Evolutionary conservation across 768 basidiomycete genomes (phyloP), one percentile per base, ranked within the genome.

Genomic region (Rossbeevera mucosa): DNA sequence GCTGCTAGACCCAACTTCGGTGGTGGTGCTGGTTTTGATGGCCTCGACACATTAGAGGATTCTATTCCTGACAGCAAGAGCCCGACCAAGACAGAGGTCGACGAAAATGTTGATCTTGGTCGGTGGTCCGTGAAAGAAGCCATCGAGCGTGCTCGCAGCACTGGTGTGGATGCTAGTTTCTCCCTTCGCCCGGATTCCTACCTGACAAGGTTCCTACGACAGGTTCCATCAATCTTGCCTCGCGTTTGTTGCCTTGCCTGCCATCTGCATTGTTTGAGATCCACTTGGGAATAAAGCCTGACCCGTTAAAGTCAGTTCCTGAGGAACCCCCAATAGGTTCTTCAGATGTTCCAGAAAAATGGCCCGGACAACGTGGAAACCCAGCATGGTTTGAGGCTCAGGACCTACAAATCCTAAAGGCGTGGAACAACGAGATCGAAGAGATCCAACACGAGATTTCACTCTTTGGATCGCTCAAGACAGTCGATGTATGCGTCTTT

Each of bases 381-480:
- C 81, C 86, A 12, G 75, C 86, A 1, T 90, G 90, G 88, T 93
- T 83, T 59, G 89, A 91, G 63, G 85, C 85, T 1, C 85, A 87
- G 63, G 90, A 93, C 67, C 70, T 93, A 20, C 78, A 80, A 31
- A 72, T 86, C 5, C 70, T 93, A 40, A 91, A 90, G 63, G 83
- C 82, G 14, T 86, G 85, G 80, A 86, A 83, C 60, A 92, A 93
- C 60, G 83, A 86, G 18, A 91, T 93, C 38, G 57, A 78, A 16
- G 86, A 88, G 61, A 76, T 93, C 25, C 90, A 91, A 58, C 83
- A 82, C 21, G 91, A 93, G 64, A 85, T 93, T 13, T 86, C 86
- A 0, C 74, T 91, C 42, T 93, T 93, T 63, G 90, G 90, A 3
- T 88, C 87, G 4, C 72, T 93, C 48, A 91, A 91, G 68, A 79